Evolutionary conservation across 768 basidiomycete species (phyloP).

Genomic region (Leccinum subtestaceum): DNA sequence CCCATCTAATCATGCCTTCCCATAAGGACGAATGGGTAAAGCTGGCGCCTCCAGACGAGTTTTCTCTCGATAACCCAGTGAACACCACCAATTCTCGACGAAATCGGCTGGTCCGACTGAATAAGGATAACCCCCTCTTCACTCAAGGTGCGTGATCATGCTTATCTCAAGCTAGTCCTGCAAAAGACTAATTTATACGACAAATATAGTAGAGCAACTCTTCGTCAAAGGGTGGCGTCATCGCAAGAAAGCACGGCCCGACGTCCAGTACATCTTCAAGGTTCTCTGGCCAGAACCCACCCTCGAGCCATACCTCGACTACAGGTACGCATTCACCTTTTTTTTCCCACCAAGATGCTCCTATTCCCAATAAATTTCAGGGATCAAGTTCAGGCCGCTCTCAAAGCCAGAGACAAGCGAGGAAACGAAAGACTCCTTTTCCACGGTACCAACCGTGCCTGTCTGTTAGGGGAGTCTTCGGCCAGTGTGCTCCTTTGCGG

Average conservation of each 20-base stretch:
- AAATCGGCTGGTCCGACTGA: slow-evolving; percentile 43
- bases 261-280: slow-evolving; percentile 49
- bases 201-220: slow-evolving; percentile 43
- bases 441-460: slow-evolving; percentile 64
- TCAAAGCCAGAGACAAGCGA: slow-evolving; percentile 27
- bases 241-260: slow-evolving; percentile 48
- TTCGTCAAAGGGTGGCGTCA: slow-evolving; percentile 59
- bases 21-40: slow-evolving; percentile 29
- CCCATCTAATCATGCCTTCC: slow-evolving; percentile 19
- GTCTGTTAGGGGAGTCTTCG: slow-evolving; percentile 53
- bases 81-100: slow-evolving; percentile 36
- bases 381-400: slow-evolving; percentile 24
- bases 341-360: slow-evolving; percentile 16
- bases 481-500: slow-evolving; percentile 47
- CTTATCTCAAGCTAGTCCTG: neutral
- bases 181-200: neutral
- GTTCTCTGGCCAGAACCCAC: slow-evolving; percentile 44
- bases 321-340: slow-evolving; percentile 39
- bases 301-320: slow-evolving; percentile 44
- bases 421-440: slow-evolving; percentile 61
- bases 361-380: slow-evolving; percentile 15
- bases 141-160: slow-evolving; percentile 37
- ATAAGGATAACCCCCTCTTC: slow-evolving; percentile 35
- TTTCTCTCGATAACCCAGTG: slow-evolving; percentile 41
- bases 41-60: slow-evolving; percentile 30